These are phyloP conservation scores for Mortierella sp. DNA, from an alignment of 371 early-diverging fungal species.

Conservation along the genomic window DNA sequence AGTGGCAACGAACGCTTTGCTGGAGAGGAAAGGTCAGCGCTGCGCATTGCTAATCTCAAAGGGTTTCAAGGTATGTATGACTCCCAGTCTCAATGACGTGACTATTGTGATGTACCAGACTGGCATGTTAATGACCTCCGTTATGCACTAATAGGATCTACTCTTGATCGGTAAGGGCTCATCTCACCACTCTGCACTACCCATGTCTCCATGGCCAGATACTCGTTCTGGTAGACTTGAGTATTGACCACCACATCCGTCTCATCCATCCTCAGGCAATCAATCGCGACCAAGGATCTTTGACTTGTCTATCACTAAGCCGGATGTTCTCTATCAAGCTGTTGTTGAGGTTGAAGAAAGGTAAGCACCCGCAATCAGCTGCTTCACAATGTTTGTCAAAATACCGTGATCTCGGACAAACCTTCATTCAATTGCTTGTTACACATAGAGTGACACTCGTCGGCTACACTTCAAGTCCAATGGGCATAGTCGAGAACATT, in stretches of 20 bases:
- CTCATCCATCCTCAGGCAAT: conserved; percentile 72
- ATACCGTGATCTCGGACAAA: no score
- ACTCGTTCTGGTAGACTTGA: neutral
- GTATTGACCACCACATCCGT: neutral
- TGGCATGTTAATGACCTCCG: no score
- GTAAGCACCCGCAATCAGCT: conserved; percentile 38
- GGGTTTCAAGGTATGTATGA: conserved; percentile 77
- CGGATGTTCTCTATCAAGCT: conserved; percentile 85
- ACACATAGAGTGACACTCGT: conserved; percentile 73
- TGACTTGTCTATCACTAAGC: conserved; percentile 84
- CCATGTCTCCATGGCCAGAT: no score
- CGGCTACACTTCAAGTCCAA: conserved; percentile 74
- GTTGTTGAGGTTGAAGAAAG: conserved; percentile 94
- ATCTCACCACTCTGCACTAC: no score
- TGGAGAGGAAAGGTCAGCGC: conserved; percentile 91
- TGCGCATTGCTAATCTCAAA: conserved; percentile 90
- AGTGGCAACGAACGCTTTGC: conserved; percentile 95
- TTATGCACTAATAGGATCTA: conserved; percentile 62
- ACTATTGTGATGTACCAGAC: no score
- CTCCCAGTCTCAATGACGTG: neutral
- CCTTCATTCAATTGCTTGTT: neutral
- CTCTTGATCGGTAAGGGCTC: conserved; percentile 72
- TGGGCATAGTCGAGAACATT: conserved; percentile 57
- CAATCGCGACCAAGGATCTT: conserved; percentile 95
- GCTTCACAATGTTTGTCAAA: no score